A percentile compares a stretch with the other conserved stretches of the same genome.
phyloP scores from a whole-genome alignment of 495 filamentous ascomycete genomes.

The Talaromyces borbonicus region DNA sequence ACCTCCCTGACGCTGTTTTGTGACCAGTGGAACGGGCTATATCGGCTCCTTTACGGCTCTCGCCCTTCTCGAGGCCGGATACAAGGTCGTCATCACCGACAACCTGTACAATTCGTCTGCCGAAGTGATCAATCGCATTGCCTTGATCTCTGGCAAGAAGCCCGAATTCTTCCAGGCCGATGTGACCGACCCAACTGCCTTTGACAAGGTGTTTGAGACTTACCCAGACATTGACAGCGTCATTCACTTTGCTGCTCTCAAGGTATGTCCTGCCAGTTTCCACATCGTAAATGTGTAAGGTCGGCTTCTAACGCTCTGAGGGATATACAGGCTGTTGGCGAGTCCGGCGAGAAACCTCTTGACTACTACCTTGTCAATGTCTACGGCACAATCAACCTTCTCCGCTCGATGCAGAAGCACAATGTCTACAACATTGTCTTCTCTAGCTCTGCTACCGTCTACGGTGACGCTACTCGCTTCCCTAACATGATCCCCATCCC shows the following conservation, averaged over 20 bases:
- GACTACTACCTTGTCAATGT: conserved; percentile 98
- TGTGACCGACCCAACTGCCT: conserved; percentile 70
- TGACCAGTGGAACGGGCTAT: conserved; percentile 87
- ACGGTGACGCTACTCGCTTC: conserved; percentile 94
- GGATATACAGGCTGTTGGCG: conserved; percentile 87
- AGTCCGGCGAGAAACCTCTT: conserved; percentile 88
- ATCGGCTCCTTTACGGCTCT: conserved; percentile 96
- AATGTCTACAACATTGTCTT: conserved; percentile 96
- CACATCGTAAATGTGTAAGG: too few relatives aligned
- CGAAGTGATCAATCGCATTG: conserved; percentile 84
- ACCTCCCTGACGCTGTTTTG: conserved; percentile 6
- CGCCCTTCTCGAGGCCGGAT: conserved; percentile 83
- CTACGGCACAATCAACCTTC: conserved; percentile 79
- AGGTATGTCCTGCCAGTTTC: conserved; percentile 56
- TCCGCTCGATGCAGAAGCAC: conserved; percentile 77
- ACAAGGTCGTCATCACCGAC: conserved; percentile 93
- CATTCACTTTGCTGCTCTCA: conserved; percentile 96
- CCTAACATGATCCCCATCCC: conserved; percentile 98
- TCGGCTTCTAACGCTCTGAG: too few relatives aligned
- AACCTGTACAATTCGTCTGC: conserved; percentile 91
- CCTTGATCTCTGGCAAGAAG: conserved; percentile 83
- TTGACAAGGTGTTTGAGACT: conserved; percentile 80
- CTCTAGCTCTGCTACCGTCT: conserved; percentile 92
- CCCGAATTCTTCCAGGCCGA: conserved; percentile 80
- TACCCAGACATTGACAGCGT: conserved; percentile 94